These are phyloP conservation scores for Aaosphaeria arxii DNA, from an alignment of 2,329 filamentous ascomycete species.

Conservation along the genomic window DNA sequence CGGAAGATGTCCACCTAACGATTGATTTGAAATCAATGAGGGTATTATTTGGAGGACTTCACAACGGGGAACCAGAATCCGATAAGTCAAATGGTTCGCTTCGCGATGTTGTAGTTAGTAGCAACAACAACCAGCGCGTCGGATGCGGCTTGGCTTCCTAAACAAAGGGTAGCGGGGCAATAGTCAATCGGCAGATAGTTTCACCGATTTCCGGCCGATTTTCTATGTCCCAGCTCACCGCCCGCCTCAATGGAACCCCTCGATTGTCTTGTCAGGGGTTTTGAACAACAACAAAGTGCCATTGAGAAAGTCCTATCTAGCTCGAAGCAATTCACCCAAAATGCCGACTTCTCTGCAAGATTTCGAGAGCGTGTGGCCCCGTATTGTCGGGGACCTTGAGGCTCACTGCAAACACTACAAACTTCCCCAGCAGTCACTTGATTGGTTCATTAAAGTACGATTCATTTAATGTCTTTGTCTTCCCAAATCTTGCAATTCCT, in stretches of 20 bases:
- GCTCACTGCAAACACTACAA: constrained; percentile 79
- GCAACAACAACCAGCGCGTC: not conserved
- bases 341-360: constrained; percentile 77
- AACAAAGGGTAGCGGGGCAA: not conserved
- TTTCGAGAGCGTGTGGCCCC: constrained; percentile 88
- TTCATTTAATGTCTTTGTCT: too few relatives aligned
- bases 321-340: constrained; percentile 5
- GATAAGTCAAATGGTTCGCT: too few relatives aligned
- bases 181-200: not conserved
- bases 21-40: too few relatives aligned
- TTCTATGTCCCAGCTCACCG: not conserved
- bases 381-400: constrained; percentile 77
- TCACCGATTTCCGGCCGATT: not conserved
- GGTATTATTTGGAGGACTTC: too few relatives aligned
- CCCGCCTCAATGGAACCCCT: too few relatives aligned
- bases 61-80: too few relatives aligned
- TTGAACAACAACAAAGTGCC: too few relatives aligned
- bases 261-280: too few relatives aligned
- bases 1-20: too few relatives aligned
- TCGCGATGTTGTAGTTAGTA: too few relatives aligned
- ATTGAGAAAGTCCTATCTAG: too few relatives aligned
- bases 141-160: not conserved
- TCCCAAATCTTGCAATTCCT: not conserved
- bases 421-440: constrained; percentile 72
- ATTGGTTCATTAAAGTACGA: constrained; percentile 80